These are phyloP conservation scores for Ammopiptanthus mongolicus DNA, from an alignment of 306 rosid species.

Conservation along the genomic window DNA sequence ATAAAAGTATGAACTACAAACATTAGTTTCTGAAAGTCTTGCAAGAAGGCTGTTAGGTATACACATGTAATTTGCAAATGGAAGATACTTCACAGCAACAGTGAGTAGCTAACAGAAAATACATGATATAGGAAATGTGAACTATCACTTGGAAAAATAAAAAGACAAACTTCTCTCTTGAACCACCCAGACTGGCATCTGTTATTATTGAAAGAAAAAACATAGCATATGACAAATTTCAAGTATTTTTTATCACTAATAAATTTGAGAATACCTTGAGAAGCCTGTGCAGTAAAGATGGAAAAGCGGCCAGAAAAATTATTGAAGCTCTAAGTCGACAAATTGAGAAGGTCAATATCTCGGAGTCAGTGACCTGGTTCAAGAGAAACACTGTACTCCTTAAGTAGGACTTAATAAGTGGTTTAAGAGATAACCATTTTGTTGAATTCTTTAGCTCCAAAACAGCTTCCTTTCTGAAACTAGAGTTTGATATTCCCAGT, in stretches of 20 bases:
- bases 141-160: neutral
- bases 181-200: neutral
- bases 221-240: slow-evolving; percentile 7
- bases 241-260: neutral
- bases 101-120: neutral
- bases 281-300: slow-evolving; percentile 57
- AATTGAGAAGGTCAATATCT: slow-evolving; percentile 64
- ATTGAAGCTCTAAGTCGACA: slow-evolving; percentile 63
- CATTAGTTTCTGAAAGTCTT: neutral
- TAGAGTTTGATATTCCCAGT: slow-evolving; percentile 50
- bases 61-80: neutral
- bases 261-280: slow-evolving; percentile 52
- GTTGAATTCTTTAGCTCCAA: slow-evolving; percentile 55
- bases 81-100: neutral
- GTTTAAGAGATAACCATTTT: slow-evolving; percentile 63
- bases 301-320: slow-evolving; percentile 58
- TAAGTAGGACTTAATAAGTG: slow-evolving; percentile 65
- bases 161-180: slow-evolving; percentile 8
- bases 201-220: neutral
- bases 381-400: slow-evolving; percentile 73
- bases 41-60: neutral
- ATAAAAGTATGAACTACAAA: neutral
- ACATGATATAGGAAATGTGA: neutral
- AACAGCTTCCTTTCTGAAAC: slow-evolving; percentile 53
- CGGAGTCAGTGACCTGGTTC: slow-evolving; percentile 63